Conservation (phyloP, 108 stramenopile species). For the Cyclotella cryptica region DNA sequence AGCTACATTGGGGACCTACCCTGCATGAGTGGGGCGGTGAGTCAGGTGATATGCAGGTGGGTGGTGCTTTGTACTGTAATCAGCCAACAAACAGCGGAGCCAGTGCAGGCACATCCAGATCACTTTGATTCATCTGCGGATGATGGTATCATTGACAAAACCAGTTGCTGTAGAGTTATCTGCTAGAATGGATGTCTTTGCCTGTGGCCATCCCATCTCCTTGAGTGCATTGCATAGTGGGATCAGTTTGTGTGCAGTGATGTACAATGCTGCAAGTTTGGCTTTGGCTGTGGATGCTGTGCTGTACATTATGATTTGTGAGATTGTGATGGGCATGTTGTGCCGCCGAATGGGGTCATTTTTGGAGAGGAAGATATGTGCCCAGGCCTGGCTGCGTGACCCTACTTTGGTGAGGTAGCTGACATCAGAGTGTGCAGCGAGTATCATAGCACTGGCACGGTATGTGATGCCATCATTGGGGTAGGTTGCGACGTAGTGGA, state of each 20-base stretch:
- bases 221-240: no score
- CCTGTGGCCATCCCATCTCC: no score
- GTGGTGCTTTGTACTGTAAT: no score
- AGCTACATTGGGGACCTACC: no score
- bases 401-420: not conserved
- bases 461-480: not conserved
- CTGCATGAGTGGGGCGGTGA: no score
- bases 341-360: not conserved
- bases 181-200: no score
- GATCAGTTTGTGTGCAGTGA: not conserved
- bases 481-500: not conserved
- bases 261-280: not conserved
- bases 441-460: not conserved
- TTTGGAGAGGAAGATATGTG: not conserved
- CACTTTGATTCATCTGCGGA: no score
- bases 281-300: not conserved
- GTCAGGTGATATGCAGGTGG: no score
- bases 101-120: no score
- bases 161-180: no score
- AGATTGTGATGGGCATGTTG: not conserved
- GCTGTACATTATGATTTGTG: not conserved
- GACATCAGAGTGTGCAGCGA: conserved; percentile 1
- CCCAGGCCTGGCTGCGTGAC: not conserved
- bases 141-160: no score
- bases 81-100: no score